phyloP scores from a whole-genome alignment of 441 rosid genomes.

The Croton laevigatus region DNA sequence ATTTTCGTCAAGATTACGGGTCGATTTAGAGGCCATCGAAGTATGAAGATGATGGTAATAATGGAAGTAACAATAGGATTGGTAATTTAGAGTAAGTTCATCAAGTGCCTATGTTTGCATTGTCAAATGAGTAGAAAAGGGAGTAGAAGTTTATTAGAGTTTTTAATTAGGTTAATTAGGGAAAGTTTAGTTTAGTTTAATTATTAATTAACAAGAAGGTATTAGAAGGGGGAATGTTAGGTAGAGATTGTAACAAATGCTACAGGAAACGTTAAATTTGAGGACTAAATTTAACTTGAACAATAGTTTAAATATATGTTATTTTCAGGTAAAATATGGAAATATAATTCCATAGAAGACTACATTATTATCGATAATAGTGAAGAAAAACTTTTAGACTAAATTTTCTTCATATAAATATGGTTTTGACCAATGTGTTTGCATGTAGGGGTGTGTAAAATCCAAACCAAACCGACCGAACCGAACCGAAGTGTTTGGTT shows the following conservation, averaged over 20 bases:
- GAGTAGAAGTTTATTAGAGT: not conserved
- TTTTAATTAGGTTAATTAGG: not conserved
- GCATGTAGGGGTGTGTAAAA: too few species aligned
- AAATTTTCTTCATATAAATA: too few species aligned
- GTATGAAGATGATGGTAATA: constrained; percentile 23
- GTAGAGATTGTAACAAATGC: not conserved
- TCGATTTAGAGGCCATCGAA: constrained; percentile 26
- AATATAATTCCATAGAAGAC: too few species aligned
- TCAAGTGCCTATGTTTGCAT: constrained; percentile 56
- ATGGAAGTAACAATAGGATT: constrained; percentile 21
- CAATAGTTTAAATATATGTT: not conserved
- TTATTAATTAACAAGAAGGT: not conserved
- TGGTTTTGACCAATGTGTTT: too few species aligned
- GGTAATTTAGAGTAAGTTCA: constrained; percentile 39
- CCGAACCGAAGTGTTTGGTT: too few species aligned
- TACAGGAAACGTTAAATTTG: not conserved
- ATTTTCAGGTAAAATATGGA: too few species aligned
- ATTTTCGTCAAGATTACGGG: constrained; percentile 21
- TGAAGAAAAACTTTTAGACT: too few species aligned
- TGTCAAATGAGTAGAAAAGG: constrained; percentile 44
- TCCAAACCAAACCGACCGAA: too few species aligned
- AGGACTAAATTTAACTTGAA: not conserved
- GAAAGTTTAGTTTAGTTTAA: too few species aligned
- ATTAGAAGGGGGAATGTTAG: not conserved
- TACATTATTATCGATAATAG: too few species aligned